These are phyloP conservation scores for Lipomyces lipofer DNA, from an alignment of 805 yeast genomes.

Conservation along the genomic window DNA sequence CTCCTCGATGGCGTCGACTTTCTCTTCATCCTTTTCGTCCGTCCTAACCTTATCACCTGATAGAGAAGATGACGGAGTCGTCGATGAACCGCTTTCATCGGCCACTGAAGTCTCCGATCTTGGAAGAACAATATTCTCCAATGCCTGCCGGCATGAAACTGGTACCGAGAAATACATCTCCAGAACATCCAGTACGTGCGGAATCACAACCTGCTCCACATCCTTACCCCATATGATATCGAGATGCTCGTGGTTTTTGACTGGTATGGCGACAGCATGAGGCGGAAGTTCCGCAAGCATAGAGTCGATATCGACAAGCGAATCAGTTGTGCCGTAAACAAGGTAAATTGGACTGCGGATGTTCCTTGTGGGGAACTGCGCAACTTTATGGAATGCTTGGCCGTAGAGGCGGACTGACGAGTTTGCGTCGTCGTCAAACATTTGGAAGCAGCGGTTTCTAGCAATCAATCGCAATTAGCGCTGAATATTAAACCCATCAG, in stretches of 20 bases:
- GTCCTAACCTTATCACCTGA: not conserved
- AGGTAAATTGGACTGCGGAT: conserved; percentile 71
- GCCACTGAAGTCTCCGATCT: not conserved
- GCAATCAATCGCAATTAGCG: no score
- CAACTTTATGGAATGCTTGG: conserved; percentile 49
- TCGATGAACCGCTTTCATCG: not conserved
- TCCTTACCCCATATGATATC: conserved; percentile 87
- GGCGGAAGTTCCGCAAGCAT: conserved; percentile 69
- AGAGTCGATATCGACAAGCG: conserved; percentile 80
- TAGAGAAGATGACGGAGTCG: not conserved
- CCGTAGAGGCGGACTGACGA: conserved; percentile 37
- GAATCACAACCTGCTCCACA: conserved; percentile 51
- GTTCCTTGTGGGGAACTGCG: conserved; percentile 65
- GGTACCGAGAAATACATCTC: not conserved
- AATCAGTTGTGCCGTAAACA: conserved; percentile 77
- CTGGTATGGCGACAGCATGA: conserved; percentile 49
- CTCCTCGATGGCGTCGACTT: not conserved
- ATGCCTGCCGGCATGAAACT: not conserved
- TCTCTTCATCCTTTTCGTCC: not conserved
- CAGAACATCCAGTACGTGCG: conserved; percentile 26
- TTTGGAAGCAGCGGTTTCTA: conserved; percentile 74
- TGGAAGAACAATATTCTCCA: not conserved
- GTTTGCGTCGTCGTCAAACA: conserved; percentile 69
- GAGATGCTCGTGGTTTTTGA: conserved; percentile 78
- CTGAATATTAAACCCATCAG: no score